Base-by-base conservation (phyloP, 2,329 filamentous ascomycete species). In the Clarireedia sp. region DNA sequence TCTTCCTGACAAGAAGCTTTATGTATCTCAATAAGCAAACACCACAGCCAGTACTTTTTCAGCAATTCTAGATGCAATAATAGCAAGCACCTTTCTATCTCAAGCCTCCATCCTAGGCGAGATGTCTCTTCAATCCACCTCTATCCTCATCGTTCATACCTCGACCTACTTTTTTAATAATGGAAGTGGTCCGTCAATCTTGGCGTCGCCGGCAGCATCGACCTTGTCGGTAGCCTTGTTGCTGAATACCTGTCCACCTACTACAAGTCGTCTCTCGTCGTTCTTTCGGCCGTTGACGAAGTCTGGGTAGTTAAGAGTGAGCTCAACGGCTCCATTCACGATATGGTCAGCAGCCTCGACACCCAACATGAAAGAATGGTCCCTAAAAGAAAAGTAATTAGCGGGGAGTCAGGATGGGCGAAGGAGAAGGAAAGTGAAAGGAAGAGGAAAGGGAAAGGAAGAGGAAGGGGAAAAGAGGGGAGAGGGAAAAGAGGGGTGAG, bases 291-390 rank as follows among this genome's bases (percentile, higher is more conserved):
- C 62, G 38, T 89, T 89, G 73, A 89, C 85, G 66, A 89, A 88
- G 70, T 89, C 85, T 43, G 86, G 85, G 73, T 89, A 86, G 75
- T 89, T 89, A 66, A 89, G 77, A n/a, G 86, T 89, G 57, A 89
- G 72, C 73, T 89, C 86, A 46, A 84, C 82, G 24, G 84, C 78
- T 60, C 86, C 86, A 70, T 87, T 86, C 68, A 88, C 78, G 68
- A 88, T 83, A 71, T 85, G 79, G 71, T 89, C 86, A 47, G 80
- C 85, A 56, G 86, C 86, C 70, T 89, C 86, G 36, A 88, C 86
- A 70, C 86, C 86, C 62, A 88, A 75, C 85, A 89, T 89, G 72
- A 89, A 89, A 23, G 79, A 84, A 74, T 89, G 85, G 69, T 89
- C 86, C 74, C 87, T 75, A 55, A 10, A 47, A 19, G n/a, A 47